Evolutionary conservation across 148 eudicot genomes (phyloP), one percentile per base, ranked within the genome.

Genomic region (Drosera capensis): DNA sequence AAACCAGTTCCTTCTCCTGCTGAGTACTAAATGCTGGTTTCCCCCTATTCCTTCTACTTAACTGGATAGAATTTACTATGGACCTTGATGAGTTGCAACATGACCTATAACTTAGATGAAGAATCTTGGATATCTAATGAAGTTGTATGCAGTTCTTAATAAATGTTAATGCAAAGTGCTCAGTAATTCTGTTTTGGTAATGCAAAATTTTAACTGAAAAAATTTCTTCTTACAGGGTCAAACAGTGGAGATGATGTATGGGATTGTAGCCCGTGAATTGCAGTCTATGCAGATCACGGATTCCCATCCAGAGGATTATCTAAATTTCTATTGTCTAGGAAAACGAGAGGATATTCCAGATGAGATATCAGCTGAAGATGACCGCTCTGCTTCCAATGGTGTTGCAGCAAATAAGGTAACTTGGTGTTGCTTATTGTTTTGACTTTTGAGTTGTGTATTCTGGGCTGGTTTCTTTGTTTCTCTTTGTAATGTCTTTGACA

Each of bases 311-410:
- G 70, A 49, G 24, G 87, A 90, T 66, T 90, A 90, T 62, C 59
- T 90, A 54, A 90, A 84, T 64, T 90, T 90, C 68, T 90, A 71
- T 60, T 84, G 84, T 65, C 84, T 90, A 54, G 97, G 95, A 23
- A 83, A 90, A 18, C 73, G 95, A 39, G 97, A 90, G 64, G 70
- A 73, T 46, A 47, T 73, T 22, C 72, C 87, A 5, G 66, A 62
- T 40, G 75, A 66, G 30, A 48, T 39, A 23, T 9, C 9, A 24
- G 48, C 36, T 23, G 79, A 72, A 57, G 38, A 29, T 20, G 44
- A 62, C 34, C 58, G 66, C 51, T 43, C 58, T 46, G 44, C 73
- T 48, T 59, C 67, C 38, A 69, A 60, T 57, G 58, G 54, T 37
- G 52, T 34, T 16, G 57, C 24, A 48, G 62, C 8, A 43, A 65